A percentile compares a stretch with the other conserved stretches of the same genome.
Evolutionary conservation across 2,329 filamentous ascomycete genomes (phyloP).

Genomic region (Fusarium sp.): DNA sequence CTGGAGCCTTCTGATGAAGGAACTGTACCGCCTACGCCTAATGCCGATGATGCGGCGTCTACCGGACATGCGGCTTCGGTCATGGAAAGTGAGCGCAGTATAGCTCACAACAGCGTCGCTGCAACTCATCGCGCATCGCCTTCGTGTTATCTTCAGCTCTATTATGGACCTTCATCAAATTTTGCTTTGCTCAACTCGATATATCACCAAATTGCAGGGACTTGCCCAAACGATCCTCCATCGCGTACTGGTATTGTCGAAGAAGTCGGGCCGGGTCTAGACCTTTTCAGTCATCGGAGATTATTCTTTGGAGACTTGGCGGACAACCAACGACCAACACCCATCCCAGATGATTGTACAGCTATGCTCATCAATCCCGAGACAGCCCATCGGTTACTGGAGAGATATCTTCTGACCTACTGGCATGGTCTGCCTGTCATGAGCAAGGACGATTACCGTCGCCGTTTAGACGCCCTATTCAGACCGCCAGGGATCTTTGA

Average conservation of each 20-base stretch:
- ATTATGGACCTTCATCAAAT: conserved; percentile 64
- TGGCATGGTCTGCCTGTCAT: conserved; percentile 58
- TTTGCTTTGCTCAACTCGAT: conserved; percentile 59
- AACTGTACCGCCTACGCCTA: conserved; percentile 39
- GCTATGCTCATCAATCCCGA: conserved; percentile 58
- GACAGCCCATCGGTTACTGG: conserved; percentile 56
- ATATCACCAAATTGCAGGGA: conserved; percentile 54
- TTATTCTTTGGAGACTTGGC: conserved; percentile 57
- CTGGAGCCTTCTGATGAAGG: conserved; percentile 45
- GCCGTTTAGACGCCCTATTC: conserved; percentile 56
- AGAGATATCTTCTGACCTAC: conserved; percentile 59
- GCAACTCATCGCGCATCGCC: conserved; percentile 62
- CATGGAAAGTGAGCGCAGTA: conserved; percentile 46
- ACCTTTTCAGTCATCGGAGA: conserved; percentile 51
- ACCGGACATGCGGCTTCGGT: conserved; percentile 24
- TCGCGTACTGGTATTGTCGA: conserved; percentile 49
- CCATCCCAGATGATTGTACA: conserved; percentile 44
- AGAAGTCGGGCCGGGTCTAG: conserved; percentile 53
- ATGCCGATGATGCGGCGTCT: conserved; percentile 23
- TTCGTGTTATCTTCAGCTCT: conserved; percentile 61
- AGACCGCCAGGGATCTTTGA: conserved; percentile 49
- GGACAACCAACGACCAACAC: conserved; percentile 52
- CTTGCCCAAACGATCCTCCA: conserved; percentile 38
- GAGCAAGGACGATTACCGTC: conserved; percentile 54
- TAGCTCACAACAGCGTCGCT: conserved; percentile 61